These are phyloP conservation scores for Trichocladium antarcticum DNA, from an alignment of 495 filamentous ascomycete genomes.

Conservation along the genomic window DNA sequence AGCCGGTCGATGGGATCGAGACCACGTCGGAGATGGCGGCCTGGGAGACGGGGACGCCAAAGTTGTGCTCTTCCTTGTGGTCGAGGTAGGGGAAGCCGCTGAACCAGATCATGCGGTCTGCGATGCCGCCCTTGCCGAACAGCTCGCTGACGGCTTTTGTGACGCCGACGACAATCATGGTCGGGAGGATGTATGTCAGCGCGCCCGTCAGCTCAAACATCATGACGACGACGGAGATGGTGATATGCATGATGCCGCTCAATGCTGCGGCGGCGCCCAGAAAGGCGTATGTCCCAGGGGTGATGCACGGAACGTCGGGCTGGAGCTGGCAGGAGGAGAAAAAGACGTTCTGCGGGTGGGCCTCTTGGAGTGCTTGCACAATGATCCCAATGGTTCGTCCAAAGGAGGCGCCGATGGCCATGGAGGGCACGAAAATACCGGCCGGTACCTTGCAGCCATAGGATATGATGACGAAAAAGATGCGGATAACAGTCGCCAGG, in stretches of 20 bases:
- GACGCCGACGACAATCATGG: slow-evolving; percentile 96
- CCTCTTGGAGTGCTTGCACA: slow-evolving; percentile 79
- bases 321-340: slow-evolving; percentile 77
- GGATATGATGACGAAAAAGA: slow-evolving; percentile 84
- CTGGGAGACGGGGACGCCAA: slow-evolving; percentile 87
- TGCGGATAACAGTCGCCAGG: slow-evolving; percentile 69
- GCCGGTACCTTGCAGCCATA: slow-evolving; percentile 98
- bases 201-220: slow-evolving; percentile 97
- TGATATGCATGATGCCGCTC: slow-evolving; percentile 98
- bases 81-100: slow-evolving; percentile 96
- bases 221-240: slow-evolving; percentile 90
- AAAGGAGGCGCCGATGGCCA: slow-evolving; percentile 93
- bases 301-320: slow-evolving; percentile 92
- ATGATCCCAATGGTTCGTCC: slow-evolving; percentile 89
- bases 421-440: slow-evolving; percentile 94
- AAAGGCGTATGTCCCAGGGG: slow-evolving; percentile 92
- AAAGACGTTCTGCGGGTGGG: slow-evolving; percentile 67
- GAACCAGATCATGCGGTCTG: slow-evolving; percentile 99
- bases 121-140: slow-evolving; percentile 91
- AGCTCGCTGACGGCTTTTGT: slow-evolving; percentile 89
- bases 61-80: slow-evolving; percentile 96
- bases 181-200: slow-evolving; percentile 89
- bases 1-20: slow-evolving; percentile 61
- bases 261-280: slow-evolving; percentile 87
- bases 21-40: slow-evolving; percentile 78